Percentiles rank a stretch among this genome's conserved stretches.
phyloP scores from a whole-genome alignment of 2,329 filamentous ascomycete genomes.

The Cladosporium sp. region DNA sequence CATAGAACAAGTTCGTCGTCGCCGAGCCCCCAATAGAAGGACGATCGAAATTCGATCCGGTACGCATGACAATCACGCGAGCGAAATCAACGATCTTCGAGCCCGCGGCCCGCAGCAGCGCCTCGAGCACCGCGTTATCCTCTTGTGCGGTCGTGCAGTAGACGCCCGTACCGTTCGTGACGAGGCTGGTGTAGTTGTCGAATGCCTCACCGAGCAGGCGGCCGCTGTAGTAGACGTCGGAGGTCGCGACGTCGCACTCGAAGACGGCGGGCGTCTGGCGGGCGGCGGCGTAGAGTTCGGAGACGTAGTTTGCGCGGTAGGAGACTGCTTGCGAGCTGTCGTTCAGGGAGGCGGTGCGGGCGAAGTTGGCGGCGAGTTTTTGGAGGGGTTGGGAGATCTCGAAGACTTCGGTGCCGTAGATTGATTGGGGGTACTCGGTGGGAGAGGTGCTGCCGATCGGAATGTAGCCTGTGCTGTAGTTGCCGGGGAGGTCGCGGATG shows the following conservation, averaged over 20 bases:
- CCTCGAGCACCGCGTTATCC: constrained; percentile 64
- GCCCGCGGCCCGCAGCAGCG: constrained; percentile 54
- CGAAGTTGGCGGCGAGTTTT: constrained; percentile 29
- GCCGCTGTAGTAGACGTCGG: constrained; percentile 66
- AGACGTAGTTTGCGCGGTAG: constrained; percentile 34
- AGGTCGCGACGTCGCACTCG: constrained; percentile 62
- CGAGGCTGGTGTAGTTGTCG: constrained; percentile 55
- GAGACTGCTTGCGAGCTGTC: constrained; percentile 31
- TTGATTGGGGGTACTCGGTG: constrained; percentile 33
- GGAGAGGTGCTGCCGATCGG: constrained; percentile 54
- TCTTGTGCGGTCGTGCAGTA: constrained; percentile 71
- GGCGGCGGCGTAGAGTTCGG: constrained; percentile 35
- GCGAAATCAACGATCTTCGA: constrained; percentile 57
- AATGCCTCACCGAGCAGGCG: constrained; percentile 56
- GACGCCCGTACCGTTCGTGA: constrained; percentile 61
- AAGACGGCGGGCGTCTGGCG: constrained; percentile 49
- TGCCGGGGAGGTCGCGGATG: constrained; percentile 57
- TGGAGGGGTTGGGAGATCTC: constrained; percentile 36
- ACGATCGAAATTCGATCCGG: constrained; percentile 66
- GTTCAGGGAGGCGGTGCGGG: constrained; percentile 31
- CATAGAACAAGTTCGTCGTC: constrained; percentile 53
- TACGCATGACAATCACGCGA: constrained; percentile 62
- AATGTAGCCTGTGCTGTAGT: constrained; percentile 63
- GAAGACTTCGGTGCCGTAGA: constrained; percentile 40
- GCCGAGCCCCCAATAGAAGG: constrained; percentile 53